Base-by-base conservation (phyloP, 2,329 filamentous ascomycete species). In the Pleurostoma richardsiae region DNA sequence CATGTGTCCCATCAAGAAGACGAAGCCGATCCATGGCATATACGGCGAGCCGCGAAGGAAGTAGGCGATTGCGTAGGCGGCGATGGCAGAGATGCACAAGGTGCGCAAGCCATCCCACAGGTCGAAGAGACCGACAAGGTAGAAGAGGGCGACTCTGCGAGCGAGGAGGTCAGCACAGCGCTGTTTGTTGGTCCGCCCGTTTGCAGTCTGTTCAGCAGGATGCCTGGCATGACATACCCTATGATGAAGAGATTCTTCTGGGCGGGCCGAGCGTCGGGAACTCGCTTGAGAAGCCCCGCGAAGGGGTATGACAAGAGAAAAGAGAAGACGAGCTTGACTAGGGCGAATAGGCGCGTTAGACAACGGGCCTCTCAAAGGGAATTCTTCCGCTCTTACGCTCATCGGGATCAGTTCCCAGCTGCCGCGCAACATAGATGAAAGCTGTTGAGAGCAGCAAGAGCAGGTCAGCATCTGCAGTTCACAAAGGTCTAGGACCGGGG, bases 1-100 rank as follows among this genome's bases (percentile, higher is more conserved):
- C 86, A 97, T 88, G 69, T 99, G 92, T 46, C 85, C 85, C 92
- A 99, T 97, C 48, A 96, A 73, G 61, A 95, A 96, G 43, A 89
- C 74, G 66, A 99, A 99, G 49, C 84, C 90, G 43, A 96, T 76
- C 94, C 94, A 99, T 71, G 94, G 94, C 94, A 99, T 99, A 63
- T 92, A 88, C 1, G 90, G 89, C 26, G 90, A 91, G 33, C 65
- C 67, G 54, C 90, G 80, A 40, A 97, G 73, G 63, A 84, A 91
- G 55, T 86, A 82, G 44, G 92, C 87, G 56, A 99, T 94, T 53
- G 78, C 73, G 62, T 96, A 99, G 43, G 88, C 82, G 43, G 83
- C 91, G 19, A 77, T 80, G 1, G 92, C 83, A 61, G 88, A 90
- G 62, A 95, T 83, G 49, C 87, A 64, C 38, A 99, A 71, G 3